Base-by-base conservation (phyloP, 305 asterid species). In the Striga hermonthica region DNA sequence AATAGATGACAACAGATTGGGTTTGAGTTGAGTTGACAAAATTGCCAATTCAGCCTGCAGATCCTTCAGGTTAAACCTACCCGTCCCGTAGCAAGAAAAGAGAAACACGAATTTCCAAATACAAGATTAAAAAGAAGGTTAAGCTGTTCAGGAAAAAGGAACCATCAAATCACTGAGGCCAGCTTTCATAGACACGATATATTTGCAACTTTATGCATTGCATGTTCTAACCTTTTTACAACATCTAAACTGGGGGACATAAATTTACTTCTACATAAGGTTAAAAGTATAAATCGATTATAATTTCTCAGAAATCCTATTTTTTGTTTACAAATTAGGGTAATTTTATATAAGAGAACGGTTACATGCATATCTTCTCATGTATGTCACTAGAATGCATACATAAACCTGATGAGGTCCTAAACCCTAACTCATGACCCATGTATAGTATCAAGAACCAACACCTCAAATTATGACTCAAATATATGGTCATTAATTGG, bases 161-260 rank as follows among this genome's bases (percentile, higher is more conserved):
- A 22, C 31, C 31, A 22, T 22, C 31, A 22, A 2, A 22, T 22
- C 31, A 22, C 31, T 22, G 2, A 22, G 31, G 31, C 31, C 31
- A 22, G 31, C 31, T 22, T 22, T 22, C 31, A 22, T 22, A 45
- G 34, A 8, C 28, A 56, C 7, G 10, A 56, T 22, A 9, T 11
- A 34, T 56, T 56, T 56, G 60, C 60, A 56, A 56, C 39, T 55
- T 55, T 55, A 55, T 31, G 39, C 11, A 28, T n/a, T 55, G 40
- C 41, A 55, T 55, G 39, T 55, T 9, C 12, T 55, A 55, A 7
- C 2, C 14, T 7, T 50, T 50, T 50, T 14, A 7, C 6, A 50
- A 50, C 14, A 0, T 50, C 6, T 50, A 12, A 50, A 13, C n/a
- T n/a, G n/a, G n/a, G n/a, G n/a, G n/a, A n/a, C n/a, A n/a, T n/a